phyloP scores from a whole-genome alignment of 2,329 filamentous ascomycete genomes.

The Epichloe coenophiala region DNA sequence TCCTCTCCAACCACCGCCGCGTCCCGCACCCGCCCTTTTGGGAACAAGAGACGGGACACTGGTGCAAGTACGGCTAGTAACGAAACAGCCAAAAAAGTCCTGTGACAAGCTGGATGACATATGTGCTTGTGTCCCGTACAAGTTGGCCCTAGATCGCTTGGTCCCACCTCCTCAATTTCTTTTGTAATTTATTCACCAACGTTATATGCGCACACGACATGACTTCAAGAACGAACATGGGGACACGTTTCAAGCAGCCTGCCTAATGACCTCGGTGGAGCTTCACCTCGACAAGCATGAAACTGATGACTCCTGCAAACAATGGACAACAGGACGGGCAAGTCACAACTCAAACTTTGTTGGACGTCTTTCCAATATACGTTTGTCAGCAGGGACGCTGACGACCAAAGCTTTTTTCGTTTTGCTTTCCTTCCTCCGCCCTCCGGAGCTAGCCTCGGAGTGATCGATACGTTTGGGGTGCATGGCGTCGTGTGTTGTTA shows the following conservation, averaged over 20 bases:
- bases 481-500: background rate
- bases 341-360: background rate
- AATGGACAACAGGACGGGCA: background rate
- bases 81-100: slow-evolving; percentile 48
- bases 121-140: background rate
- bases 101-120: too few species aligned
- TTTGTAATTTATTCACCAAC: slow-evolving; percentile 5
- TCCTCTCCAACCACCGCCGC: slow-evolving; percentile 11
- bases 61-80: slow-evolving; percentile 48
- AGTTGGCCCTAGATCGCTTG: background rate
- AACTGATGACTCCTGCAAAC: background rate
- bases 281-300: background rate
- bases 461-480: background rate
- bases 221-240: background rate
- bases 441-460: background rate
- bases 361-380: background rate
- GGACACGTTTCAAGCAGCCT: background rate
- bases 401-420: background rate
- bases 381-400: background rate
- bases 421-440: background rate
- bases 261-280: background rate
- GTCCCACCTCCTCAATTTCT: slow-evolving; percentile 2
- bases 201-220: slow-evolving; percentile 5
- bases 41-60: slow-evolving; percentile 39
- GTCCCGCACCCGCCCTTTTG: slow-evolving; percentile 17